Evolutionary conservation across 352 stramenopile species (phyloP).

Genomic region (Bremia lactucae): DNA sequence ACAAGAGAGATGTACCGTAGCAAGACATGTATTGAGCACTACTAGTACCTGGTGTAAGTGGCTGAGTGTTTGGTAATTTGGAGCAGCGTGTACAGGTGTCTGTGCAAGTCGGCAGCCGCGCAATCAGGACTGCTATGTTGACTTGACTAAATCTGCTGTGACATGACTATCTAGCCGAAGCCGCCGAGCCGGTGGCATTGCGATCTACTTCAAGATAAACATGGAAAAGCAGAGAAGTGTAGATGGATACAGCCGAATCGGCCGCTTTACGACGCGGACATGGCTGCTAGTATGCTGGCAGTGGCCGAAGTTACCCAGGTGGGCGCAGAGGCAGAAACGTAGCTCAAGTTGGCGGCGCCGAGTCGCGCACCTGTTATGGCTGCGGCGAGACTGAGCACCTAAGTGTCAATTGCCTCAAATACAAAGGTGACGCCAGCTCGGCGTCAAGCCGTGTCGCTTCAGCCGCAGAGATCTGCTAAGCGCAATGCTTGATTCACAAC

Average conservation of each 20-base stretch:
- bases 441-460: too few species aligned
- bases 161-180: background rate
- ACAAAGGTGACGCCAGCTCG: too few species aligned
- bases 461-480: background rate
- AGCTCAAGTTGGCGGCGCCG: background rate
- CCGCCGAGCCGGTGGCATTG: background rate
- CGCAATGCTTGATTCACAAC: background rate
- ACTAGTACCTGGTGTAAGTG: constrained; percentile 4
- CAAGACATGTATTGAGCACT: constrained; percentile 2
- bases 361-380: background rate
- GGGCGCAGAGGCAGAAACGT: background rate
- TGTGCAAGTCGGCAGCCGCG: background rate
- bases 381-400: background rate
- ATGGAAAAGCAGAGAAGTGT: background rate
- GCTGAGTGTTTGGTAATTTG: background rate
- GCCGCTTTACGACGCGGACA: background rate
- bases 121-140: constrained; percentile 1
- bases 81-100: background rate
- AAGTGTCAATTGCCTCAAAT: background rate
- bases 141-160: constrained; percentile 1
- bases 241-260: background rate
- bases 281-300: background rate
- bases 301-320: background rate
- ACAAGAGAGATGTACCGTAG: background rate
- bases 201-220: background rate